These are phyloP conservation scores for Oidium heveae DNA, from an alignment of 2,329 filamentous ascomycete genomes.

Conservation along the genomic window DNA sequence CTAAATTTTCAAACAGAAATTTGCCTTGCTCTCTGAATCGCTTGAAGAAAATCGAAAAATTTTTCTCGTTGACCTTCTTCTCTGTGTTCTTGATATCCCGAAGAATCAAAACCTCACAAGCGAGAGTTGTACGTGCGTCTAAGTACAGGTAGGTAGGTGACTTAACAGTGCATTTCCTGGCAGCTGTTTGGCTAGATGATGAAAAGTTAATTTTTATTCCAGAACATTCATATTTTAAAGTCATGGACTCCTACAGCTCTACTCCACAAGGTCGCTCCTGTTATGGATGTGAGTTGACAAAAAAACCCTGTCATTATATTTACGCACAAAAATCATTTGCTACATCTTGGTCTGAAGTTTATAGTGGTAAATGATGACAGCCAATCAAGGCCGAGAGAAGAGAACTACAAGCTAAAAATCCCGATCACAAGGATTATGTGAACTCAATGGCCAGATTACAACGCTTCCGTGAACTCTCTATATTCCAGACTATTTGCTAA, in stretches of 20 bases:
- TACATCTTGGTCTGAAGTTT: not conserved
- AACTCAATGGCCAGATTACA: not conserved
- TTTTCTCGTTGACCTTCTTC: too few relatives aligned
- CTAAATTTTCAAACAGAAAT: not conserved
- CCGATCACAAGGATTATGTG: not conserved
- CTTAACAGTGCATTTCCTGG: too few relatives aligned
- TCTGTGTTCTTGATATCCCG: too few relatives aligned
- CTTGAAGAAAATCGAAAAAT: not conserved
- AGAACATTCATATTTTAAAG: not conserved
- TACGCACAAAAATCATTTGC: not conserved
- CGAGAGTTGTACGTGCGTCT: not conserved
- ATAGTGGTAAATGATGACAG: not conserved
- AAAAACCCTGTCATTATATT: not conserved
- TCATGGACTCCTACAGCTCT: conserved; percentile 13
- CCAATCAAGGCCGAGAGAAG: not conserved
- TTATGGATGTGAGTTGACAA: conserved; percentile 24
- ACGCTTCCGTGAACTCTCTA: not conserved
- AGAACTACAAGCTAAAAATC: not conserved
- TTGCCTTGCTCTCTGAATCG: not conserved
- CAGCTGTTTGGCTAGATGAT: not conserved
- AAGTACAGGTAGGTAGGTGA: not conserved
- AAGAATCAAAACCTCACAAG: not conserved
- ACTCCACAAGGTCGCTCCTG: conserved; percentile 17
- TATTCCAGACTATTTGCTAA: not conserved
- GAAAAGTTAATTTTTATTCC: not conserved